Conservation (phyloP, 1,284 basidiomycete genomes). For the Thecaphora frezii region DNA sequence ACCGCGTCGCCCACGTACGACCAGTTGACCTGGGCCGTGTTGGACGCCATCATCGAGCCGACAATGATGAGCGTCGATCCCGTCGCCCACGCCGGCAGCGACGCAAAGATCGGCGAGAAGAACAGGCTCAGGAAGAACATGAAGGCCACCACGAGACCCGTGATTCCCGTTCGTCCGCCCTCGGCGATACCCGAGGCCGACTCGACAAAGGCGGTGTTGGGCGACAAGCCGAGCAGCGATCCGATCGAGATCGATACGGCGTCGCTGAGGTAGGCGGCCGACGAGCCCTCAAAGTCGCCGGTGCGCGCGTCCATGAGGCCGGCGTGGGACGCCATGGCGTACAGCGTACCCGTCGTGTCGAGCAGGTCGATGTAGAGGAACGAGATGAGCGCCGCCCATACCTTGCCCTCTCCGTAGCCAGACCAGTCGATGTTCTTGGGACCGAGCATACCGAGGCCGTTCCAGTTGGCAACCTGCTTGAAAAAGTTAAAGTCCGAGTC, state of each 20-base stretch:
- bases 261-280: slow-evolving; percentile 71
- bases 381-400: slow-evolving; percentile 79
- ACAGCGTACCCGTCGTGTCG: slow-evolving; percentile 71
- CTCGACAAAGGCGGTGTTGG: slow-evolving; percentile 85
- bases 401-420: slow-evolving; percentile 68
- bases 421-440: slow-evolving; percentile 66
- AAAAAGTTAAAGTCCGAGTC: slow-evolving; percentile 80
- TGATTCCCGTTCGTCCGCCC: slow-evolving; percentile 84
- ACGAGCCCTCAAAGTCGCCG: slow-evolving; percentile 83
- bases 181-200: slow-evolving; percentile 67
- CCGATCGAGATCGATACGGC: slow-evolving; percentile 80
- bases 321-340: slow-evolving; percentile 90
- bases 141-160: slow-evolving; percentile 73
- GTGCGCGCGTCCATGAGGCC: slow-evolving; percentile 81
- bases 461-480: slow-evolving; percentile 78
- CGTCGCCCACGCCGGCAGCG: slow-evolving; percentile 83
- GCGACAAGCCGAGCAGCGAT: slow-evolving; percentile 79
- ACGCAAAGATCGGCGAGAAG: slow-evolving; percentile 86
- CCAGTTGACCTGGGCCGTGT: slow-evolving; percentile 85
- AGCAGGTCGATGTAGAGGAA: slow-evolving; percentile 79
- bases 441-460: slow-evolving; percentile 59
- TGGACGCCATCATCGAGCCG: slow-evolving; percentile 84
- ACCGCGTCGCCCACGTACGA: slow-evolving; percentile 78
- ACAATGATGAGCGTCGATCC: slow-evolving; percentile 84
- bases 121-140: slow-evolving; percentile 84